Evolutionary conservation across 805 yeast species (phyloP).

Genomic region (Myxozyma geophila): DNA sequence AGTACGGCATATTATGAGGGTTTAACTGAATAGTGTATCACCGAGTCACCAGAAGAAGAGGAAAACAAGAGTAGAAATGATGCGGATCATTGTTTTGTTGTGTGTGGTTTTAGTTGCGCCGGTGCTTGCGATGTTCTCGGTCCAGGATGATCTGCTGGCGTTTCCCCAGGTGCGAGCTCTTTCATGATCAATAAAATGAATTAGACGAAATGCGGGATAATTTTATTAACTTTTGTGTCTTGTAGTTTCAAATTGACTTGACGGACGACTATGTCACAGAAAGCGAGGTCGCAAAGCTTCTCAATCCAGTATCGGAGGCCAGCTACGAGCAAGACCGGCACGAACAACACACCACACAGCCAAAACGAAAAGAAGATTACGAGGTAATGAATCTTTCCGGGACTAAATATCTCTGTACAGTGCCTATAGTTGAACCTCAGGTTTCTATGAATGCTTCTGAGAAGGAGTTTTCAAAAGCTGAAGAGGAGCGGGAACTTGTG

Average conservation of each 20-base stretch:
- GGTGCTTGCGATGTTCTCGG: constrained; percentile 23
- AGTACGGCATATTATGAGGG: neutral
- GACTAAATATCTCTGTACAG: constrained; percentile 20
- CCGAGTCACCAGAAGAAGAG: neutral
- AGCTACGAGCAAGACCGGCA: neutral
- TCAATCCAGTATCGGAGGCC: neutral
- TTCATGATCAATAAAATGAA: neutral
- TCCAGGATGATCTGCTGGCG: constrained; percentile 35
- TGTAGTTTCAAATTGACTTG: constrained; percentile 25
- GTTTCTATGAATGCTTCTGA: constrained; percentile 19
- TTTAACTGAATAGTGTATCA: neutral
- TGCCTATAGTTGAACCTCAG: constrained; percentile 23
- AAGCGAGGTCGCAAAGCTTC: neutral
- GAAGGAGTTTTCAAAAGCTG: constrained; percentile 25
- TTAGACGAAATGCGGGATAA: no score
- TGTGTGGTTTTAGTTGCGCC: neutral
- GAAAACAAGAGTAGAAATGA: neutral
- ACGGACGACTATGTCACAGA: constrained; percentile 14
- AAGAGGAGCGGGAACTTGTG: constrained; percentile 33
- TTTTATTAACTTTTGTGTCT: neutral
- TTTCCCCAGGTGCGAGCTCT: constrained; percentile 29
- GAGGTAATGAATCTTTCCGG: constrained; percentile 23
- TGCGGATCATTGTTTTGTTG: neutral
- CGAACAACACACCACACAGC: no score
- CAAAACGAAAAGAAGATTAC: constrained; percentile 5